Percentiles rank a stretch among this genome's conserved stretches.
Conservation (phyloP, 2,329 filamentous ascomycete genomes). For the Chlorencoelia australis region DNA sequence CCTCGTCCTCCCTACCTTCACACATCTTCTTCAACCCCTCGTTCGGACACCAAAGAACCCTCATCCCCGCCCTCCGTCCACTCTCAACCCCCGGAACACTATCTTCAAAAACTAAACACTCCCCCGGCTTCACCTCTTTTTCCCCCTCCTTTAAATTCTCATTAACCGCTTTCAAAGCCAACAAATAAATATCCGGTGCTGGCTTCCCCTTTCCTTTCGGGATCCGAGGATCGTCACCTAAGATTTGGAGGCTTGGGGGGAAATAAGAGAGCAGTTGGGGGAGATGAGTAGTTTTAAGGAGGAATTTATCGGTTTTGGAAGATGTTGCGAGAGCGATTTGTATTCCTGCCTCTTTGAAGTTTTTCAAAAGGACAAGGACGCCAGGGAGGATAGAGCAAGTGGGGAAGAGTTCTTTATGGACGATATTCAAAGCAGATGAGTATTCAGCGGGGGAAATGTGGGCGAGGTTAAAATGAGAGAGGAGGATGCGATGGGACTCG, state of each 20-base stretch:
- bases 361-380: constrained; percentile 55
- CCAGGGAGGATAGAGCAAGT: constrained; percentile 66
- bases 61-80: constrained; percentile 84
- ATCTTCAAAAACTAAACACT: constrained; percentile 95
- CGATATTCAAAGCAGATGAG: constrained; percentile 41
- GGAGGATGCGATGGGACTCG: constrained; percentile 50
- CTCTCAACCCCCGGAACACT: constrained; percentile 86
- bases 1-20: constrained; percentile 63
- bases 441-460: constrained; percentile 54
- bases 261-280: constrained; percentile 53
- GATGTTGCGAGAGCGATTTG: constrained; percentile 77
- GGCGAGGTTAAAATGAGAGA: constrained; percentile 75
- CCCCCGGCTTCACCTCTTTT: constrained; percentile 60
- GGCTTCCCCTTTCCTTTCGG: constrained; percentile 76
- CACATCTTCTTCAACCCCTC: constrained; percentile 62
- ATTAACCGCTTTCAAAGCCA: constrained; percentile 80
- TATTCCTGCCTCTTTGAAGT: constrained; percentile 36
- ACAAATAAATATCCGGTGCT: constrained; percentile 82
- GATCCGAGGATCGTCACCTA: constrained; percentile 79
- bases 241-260: constrained; percentile 54
- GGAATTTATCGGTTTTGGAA: constrained; percentile 41
- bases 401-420: constrained; percentile 66
- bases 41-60: constrained; percentile 60
- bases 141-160: constrained; percentile 53
- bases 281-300: constrained; percentile 36